Evolutionary conservation across 2,329 filamentous ascomycete species (phyloP).

Genomic region (Allantophomopsis lycopodina): DNA sequence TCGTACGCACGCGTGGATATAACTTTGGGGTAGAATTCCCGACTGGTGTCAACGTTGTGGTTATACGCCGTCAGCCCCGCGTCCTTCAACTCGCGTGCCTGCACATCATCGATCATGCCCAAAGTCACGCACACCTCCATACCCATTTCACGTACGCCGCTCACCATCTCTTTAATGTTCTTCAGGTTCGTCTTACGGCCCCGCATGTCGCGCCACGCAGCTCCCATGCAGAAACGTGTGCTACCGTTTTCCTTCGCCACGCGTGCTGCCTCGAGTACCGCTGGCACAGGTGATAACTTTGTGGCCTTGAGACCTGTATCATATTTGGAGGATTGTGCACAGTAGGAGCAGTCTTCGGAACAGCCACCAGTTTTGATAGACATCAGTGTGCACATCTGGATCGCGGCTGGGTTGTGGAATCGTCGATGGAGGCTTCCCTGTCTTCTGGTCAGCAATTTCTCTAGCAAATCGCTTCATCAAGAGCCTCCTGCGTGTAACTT

Average conservation of each 20-base stretch:
- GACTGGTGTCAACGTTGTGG: conserved; percentile 83
- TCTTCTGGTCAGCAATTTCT: too few relatives aligned
- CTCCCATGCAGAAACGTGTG: conserved; percentile 91
- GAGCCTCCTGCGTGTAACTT: conserved; percentile 15
- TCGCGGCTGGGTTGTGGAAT: conserved; percentile 71
- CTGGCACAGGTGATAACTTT: conserved; percentile 66
- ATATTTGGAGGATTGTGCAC: conserved; percentile 77
- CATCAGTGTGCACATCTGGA: conserved; percentile 90
- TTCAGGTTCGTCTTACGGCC: conserved; percentile 72
- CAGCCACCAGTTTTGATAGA: conserved; percentile 94
- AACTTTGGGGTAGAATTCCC: conserved; percentile 77
- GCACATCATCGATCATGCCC: conserved; percentile 75
- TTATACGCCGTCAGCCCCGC: conserved; percentile 87
- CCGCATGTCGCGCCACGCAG: conserved; percentile 88
- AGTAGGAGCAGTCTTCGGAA: conserved; percentile 88
- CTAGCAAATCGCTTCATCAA: too few relatives aligned
- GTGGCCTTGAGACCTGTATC: conserved; percentile 64
- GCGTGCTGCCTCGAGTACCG: conserved; percentile 65
- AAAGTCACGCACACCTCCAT: conserved; percentile 93
- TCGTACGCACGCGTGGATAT: conserved; percentile 83
- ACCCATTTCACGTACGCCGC: conserved; percentile 64
- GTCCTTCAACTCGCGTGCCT: conserved; percentile 70
- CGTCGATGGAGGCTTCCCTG: conserved; percentile 68
- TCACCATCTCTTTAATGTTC: conserved; percentile 79
- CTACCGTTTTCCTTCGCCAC: conserved; percentile 72